phyloP scores from a whole-genome alignment of 306 rosid species.

The Geum urbanum region DNA sequence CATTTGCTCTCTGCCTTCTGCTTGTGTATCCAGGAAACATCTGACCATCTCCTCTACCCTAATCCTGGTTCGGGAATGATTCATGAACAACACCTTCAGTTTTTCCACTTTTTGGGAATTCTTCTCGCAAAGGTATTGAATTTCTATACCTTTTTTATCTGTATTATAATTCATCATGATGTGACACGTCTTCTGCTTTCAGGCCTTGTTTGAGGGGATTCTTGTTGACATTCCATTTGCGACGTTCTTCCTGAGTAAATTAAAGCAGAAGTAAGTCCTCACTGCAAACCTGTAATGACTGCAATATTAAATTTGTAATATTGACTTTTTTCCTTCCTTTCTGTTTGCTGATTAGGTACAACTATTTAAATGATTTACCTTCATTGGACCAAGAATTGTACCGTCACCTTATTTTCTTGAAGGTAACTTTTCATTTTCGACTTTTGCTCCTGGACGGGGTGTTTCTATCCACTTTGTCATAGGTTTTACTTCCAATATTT shows the following conservation, averaged over 20 bases:
- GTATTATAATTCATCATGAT: neutral
- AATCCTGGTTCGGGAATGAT: conserved; percentile 99
- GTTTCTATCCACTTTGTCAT: neutral
- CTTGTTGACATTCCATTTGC: conserved; percentile 97
- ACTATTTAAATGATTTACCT: conserved; percentile 94
- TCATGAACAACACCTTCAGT: conserved; percentile 97
- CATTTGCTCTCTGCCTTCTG: conserved; percentile 23
- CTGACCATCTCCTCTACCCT: conserved; percentile 91
- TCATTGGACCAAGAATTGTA: conserved; percentile 93
- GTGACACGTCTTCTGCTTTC: conserved; percentile 23
- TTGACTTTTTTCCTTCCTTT: neutral
- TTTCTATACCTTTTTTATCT: neutral
- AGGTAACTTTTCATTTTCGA: conserved; percentile 44
- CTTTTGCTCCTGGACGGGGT: neutral
- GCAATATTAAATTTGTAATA: conserved; percentile 14
- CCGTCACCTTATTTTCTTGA: conserved; percentile 92
- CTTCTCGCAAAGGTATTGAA: conserved; percentile 88
- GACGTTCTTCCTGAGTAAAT: conserved; percentile 91
- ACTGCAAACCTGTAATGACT: neutral
- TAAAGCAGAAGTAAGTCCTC: conserved; percentile 85
- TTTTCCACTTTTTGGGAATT: conserved; percentile 89
- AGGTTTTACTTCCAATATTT: neutral
- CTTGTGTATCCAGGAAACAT: conserved; percentile 67
- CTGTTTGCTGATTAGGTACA: conserved; percentile 52
- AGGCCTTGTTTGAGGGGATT: conserved; percentile 99